A percentile compares a stretch with the other conserved stretches of the same genome.
Conservation (phyloP, 805 yeast genomes). For the Monosporozyma servazzii region DNA sequence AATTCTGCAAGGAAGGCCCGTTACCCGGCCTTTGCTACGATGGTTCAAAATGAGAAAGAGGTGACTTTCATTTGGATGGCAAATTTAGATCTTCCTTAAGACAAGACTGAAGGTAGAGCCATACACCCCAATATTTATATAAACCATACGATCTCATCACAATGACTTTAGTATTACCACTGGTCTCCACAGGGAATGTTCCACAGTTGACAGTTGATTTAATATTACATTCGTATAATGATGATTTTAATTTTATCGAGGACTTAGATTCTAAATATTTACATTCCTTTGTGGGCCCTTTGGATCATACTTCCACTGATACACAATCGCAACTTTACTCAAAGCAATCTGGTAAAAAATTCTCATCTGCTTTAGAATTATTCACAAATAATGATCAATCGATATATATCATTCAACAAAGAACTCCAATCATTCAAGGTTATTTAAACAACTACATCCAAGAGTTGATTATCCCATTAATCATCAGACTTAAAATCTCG, state of each 20-base stretch:
- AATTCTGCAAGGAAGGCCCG: neutral
- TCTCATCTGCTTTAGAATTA: constrained; percentile 59
- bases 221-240: constrained; percentile 40
- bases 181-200: constrained; percentile 80
- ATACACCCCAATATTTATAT: too few species aligned
- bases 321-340: neutral
- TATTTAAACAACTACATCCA: constrained; percentile 41
- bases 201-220: constrained; percentile 78
- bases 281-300: constrained; percentile 80
- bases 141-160: too few species aligned
- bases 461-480: constrained; percentile 43
- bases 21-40: neutral
- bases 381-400: constrained; percentile 36
- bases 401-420: constrained; percentile 61
- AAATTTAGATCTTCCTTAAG: too few species aligned
- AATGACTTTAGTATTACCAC: constrained; percentile 53
- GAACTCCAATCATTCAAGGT: constrained; percentile 77
- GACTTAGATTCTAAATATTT: constrained; percentile 50
- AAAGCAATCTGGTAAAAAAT: constrained; percentile 6
- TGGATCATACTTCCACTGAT: constrained; percentile 37
- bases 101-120: too few species aligned
- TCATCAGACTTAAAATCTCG: constrained; percentile 33
- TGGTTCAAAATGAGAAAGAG: too few species aligned
- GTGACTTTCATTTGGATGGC: too few species aligned
- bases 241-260: constrained; percentile 41